Evolutionary conservation across 306 rosid genomes (phyloP), one percentile per base, ranked within the genome.

Genomic region (Quercus berberidifolia): DNA sequence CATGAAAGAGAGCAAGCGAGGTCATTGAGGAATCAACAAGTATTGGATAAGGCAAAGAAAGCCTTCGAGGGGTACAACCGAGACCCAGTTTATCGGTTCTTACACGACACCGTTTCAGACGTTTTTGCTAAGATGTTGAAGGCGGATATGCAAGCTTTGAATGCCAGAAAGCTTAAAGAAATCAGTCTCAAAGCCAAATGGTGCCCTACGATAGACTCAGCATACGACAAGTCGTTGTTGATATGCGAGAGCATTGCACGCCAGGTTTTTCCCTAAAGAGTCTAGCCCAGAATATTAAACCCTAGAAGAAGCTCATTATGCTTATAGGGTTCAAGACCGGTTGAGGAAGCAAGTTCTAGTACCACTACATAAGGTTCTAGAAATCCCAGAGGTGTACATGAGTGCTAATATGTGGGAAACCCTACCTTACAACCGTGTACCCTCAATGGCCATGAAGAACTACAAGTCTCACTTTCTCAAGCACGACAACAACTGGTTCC

Each of bases 181-280:
- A 78, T 92, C 46, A 90, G 88, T 68, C 87, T 92, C 15, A 88
- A 91, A 11, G 90, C 93, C 0, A 90, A 90, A 35, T 92, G 95
- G 95, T 92, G 97, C 20, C 97, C 97, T 30, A 87, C 93, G 0
- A 65, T 92, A 18, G 95, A 90, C 18, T 90, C 92, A 0, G 84
- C 95, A 0, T 92, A 85, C 30, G 93, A 92, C 6, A 86, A 79
- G 0, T 85, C 88, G 1, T 87, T 92, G 0, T 64, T 92, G 76
- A 67, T 92, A 2, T 92, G 97, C 9, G 95, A 92, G 58, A 80
- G 88, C 80, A 84, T 90, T 1, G 93, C 92, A 0, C 86, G 80
- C 81, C 87, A 83, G 80, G 25, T 91, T 3, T 3, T 93, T 89
- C 80, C 86, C 91, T 2, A 70, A 85, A 0, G 85, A 85, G 55